Evolutionary conservation across 2,329 filamentous ascomycete species (phyloP).

Genomic region (Graphium sp.): DNA sequence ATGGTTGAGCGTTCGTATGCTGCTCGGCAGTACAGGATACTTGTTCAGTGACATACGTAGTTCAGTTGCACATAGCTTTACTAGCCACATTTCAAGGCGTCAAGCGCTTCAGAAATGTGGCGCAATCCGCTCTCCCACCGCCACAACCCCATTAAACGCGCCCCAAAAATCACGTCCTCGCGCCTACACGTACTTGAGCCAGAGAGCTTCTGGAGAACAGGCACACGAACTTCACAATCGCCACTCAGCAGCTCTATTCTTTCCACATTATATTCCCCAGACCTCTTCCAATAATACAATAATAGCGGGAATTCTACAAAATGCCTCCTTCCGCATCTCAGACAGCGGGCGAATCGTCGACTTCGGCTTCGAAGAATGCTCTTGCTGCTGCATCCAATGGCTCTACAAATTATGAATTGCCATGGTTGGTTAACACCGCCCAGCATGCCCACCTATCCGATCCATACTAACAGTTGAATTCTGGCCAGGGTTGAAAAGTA

Average conservation of each 20-base stretch:
- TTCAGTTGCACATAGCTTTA: no score
- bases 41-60: no score
- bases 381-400: conserved; percentile 31
- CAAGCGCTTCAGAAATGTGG: no score
- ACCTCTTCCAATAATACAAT: no score
- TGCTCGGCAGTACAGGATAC: no score
- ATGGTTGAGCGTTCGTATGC: no score
- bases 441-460: neutral
- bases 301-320: no score
- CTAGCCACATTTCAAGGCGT: no score
- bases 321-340: conserved; percentile 34
- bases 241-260: no score
- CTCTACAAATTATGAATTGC: conserved; percentile 51
- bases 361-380: conserved; percentile 38
- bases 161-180: neutral
- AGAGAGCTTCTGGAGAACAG: neutral
- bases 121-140: no score
- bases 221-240: neutral
- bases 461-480: neutral
- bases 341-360: conserved; percentile 44
- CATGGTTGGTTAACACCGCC: conserved; percentile 39
- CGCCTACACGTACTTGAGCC: no score
- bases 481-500: conserved; percentile 87
- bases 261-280: no score
- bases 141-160: conserved; percentile 4